These are phyloP conservation scores for Lantana camara DNA, from an alignment of 257 asterid species.

Conservation along the genomic window DNA sequence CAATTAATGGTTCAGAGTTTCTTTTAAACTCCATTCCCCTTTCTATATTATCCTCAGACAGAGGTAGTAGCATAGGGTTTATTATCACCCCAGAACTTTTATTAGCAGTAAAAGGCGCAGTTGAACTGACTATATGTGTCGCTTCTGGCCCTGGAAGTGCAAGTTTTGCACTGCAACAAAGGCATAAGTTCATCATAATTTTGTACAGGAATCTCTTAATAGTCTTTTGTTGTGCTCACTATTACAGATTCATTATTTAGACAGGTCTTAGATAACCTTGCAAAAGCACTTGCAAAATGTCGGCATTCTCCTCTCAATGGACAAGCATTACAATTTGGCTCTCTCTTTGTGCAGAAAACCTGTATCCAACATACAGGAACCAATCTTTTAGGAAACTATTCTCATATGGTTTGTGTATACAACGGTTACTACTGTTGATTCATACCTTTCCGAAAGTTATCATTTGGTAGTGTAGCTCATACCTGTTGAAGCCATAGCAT, in stretches of 20 bases:
- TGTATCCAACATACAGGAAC: conserved; percentile 38
- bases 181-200: conserved; percentile 21
- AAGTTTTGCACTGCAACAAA: conserved; percentile 71
- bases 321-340: conserved; percentile 95
- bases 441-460: conserved; percentile 88
- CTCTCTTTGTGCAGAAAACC: conserved; percentile 98
- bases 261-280: conserved; percentile 59
- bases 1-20: conserved; percentile 70
- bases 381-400: conserved; percentile 20
- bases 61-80: conserved; percentile 52
- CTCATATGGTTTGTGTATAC: too few species aligned
- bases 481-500: conserved; percentile 63
- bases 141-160: conserved; percentile 82
- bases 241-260: neutral
- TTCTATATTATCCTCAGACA: conserved; percentile 39
- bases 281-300: conserved; percentile 96
- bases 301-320: conserved; percentile 95
- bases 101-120: conserved; percentile 32
- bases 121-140: conserved; percentile 37
- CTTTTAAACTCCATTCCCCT: conserved; percentile 32
- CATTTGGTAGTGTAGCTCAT: conserved; percentile 87
- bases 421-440: too few species aligned
- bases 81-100: conserved; percentile 27
- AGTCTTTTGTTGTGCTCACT: too few species aligned
- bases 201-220: too few species aligned